Percentiles rank a stretch among this genome's conserved stretches.
Conservation (phyloP, 129 eudicot genomes). For the Flaveria sonorensis region DNA sequence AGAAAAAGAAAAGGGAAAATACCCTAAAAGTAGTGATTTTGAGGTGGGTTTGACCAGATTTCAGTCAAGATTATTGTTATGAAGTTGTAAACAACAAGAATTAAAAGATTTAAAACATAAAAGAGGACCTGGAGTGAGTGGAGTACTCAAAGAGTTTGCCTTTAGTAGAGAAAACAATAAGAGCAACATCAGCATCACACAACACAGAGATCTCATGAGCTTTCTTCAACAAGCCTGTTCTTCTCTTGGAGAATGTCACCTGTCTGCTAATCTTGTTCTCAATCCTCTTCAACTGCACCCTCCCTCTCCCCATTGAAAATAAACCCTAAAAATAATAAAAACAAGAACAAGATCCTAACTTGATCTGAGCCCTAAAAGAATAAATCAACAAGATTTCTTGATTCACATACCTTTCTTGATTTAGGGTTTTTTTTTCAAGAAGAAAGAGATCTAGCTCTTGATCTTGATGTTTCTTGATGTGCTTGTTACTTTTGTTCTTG, state of each 20-base stretch:
- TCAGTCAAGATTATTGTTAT: slow-evolving; percentile 10
- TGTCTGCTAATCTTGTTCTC: slow-evolving; percentile 94
- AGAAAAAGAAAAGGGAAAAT: not conserved
- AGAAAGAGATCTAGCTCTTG: slow-evolving; percentile 26
- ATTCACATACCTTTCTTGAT: slow-evolving; percentile 22
- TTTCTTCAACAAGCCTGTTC: slow-evolving; percentile 79
- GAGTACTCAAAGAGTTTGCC: slow-evolving; percentile 88
- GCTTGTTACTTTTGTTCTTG: not conserved
- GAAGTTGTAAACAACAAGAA: not conserved
- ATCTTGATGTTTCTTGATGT: slow-evolving; percentile 10
- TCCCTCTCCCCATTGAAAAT: slow-evolving; percentile 78
- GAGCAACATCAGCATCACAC: slow-evolving; percentile 88
- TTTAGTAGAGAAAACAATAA: slow-evolving; percentile 82
- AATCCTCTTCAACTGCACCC: slow-evolving; percentile 81
- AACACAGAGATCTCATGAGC: slow-evolving; percentile 91
- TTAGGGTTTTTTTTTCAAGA: not conserved
- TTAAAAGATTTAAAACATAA: not conserved
- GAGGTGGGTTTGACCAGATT: not conserved
- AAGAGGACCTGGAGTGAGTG: slow-evolving; percentile 69
- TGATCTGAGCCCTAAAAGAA: slow-evolving; percentile 29
- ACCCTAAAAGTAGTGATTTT: slow-evolving; percentile 10
- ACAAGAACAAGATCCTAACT: not conserved
- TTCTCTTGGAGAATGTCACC: slow-evolving; percentile 86
- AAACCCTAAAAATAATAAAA: slow-evolving; percentile 31
- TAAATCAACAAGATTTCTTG: slow-evolving; percentile 22